A percentile compares a stretch with the other conserved stretches of the same genome.
phyloP scores from a whole-genome alignment of 2,329 filamentous ascomycete genomes.

The Fusarium irregulare region DNA sequence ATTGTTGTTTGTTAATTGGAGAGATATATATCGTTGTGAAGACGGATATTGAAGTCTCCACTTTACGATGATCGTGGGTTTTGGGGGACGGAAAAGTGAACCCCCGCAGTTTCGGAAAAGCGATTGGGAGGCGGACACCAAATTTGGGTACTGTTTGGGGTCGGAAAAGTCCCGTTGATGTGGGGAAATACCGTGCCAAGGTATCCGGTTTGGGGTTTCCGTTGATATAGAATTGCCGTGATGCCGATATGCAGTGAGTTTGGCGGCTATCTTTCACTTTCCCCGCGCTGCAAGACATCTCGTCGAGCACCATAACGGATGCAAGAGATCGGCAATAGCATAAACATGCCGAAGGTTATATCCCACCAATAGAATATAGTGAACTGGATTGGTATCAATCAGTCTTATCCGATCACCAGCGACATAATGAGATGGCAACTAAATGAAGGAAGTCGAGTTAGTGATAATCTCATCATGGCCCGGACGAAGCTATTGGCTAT shows the following conservation, averaged over 20 bases:
- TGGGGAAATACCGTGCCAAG: not conserved
- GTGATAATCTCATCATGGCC: no score
- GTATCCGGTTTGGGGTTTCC: slow-evolving; percentile 21
- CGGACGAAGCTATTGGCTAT: no score
- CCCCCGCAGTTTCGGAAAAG: slow-evolving; percentile 26
- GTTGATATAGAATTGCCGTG: not conserved
- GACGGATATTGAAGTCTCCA: slow-evolving; percentile 18
- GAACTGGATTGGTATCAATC: not conserved
- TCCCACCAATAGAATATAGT: not conserved
- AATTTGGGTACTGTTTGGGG: not conserved
- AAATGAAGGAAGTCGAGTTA: not conserved
- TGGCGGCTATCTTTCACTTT: not conserved
- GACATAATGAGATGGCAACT: not conserved
- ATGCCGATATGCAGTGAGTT: not conserved
- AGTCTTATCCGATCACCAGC: not conserved
- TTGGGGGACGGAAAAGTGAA: slow-evolving; percentile 15
- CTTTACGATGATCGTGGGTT: not conserved
- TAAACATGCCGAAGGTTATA: not conserved
- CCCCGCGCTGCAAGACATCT: not conserved
- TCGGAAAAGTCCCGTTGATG: slow-evolving; percentile 9
- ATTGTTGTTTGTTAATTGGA: not conserved
- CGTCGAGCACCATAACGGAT: not conserved
- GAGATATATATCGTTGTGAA: slow-evolving; percentile 3
- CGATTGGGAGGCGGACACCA: not conserved
- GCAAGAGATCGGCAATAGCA: not conserved